Evolutionary conservation across 2,329 filamentous ascomycete species (phyloP).

Genomic region (Aspergillus flavus): DNA sequence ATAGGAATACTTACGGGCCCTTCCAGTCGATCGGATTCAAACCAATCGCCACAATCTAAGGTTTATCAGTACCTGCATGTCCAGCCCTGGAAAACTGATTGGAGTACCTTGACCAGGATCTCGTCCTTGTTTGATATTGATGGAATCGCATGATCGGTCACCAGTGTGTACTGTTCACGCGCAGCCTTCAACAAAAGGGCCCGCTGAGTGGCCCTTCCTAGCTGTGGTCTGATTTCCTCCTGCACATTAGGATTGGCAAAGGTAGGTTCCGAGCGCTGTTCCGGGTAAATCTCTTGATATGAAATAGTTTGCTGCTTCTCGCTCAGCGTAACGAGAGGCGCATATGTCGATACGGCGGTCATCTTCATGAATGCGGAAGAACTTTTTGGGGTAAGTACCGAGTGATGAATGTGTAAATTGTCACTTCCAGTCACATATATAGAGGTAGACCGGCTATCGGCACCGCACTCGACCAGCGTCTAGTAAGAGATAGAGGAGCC

Average conservation of each 20-base stretch:
- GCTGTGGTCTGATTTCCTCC: conserved; percentile 11
- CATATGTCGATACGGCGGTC: conserved; percentile 18
- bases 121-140: conserved; percentile 51
- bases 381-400: too few relatives aligned
- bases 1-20: conserved; percentile 51
- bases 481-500: not conserved
- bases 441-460: conserved; percentile 1
- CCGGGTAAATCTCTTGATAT: conserved; percentile 12
- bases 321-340: conserved; percentile 7
- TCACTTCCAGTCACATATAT: not conserved
- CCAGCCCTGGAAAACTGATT: not conserved
- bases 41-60: conserved; percentile 61
- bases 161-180: conserved; percentile 54
- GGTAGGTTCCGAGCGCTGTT: conserved; percentile 12
- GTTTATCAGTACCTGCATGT: not conserved
- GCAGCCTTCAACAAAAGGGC: conserved; percentile 55
- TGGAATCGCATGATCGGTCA: conserved; percentile 51
- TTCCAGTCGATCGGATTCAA: conserved; percentile 80
- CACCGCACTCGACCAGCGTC: not conserved
- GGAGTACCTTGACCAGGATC: conserved; percentile 59
- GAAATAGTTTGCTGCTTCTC: conserved; percentile 16
- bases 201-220: conserved; percentile 39
- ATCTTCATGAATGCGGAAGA: not conserved
- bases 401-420: not conserved
- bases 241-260: not conserved